Evolutionary conservation across 2,329 filamentous ascomycete genomes (phyloP), one percentile per base, ranked within the genome.

Genomic region (Aspergillus sp.): DNA sequence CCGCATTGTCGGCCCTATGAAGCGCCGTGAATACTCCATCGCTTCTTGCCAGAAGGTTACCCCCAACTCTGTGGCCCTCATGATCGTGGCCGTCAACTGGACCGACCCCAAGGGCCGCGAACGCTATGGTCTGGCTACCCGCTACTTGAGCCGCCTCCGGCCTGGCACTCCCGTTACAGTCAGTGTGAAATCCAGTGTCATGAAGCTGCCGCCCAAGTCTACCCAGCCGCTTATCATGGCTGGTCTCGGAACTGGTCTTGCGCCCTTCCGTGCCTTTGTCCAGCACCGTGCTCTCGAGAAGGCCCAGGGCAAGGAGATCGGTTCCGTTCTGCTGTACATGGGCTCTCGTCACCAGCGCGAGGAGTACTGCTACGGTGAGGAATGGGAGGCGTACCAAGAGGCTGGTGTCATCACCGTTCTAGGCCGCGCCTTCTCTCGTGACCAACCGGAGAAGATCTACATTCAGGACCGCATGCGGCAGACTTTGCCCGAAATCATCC

Each of bases 271-370:
- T 60, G 94, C 94, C 54, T 99, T 99, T 68, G 88, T 97, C 44
- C 94, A 99, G 77, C 94, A 99, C 78, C 93, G 94, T 52, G 94
- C 94, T 46, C 91, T 95, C 84, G 93, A 99, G 72, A 96, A 96
- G 79, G 87, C 90, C n/a, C 90, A 95, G 72, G 94, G 94, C 73
- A 92, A 95, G 78, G 86, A 94, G 53, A 96, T 99, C 61, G 94
- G 94, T 49, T 79, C 90, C 41, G 94, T 97, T 57, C 83, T 99
- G 49, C 79, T 99, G 54, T 99, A 97, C 81, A 93, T 99, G 79
- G 94, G 94, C 58, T 93, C 91, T 16, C 92, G 94, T 49, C 92
- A 96, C 81, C 91, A 96, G 79, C 90, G 92, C 60, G 94, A 99
- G 76, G 94, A 99, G 77, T 99, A 99, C 75, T 86, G 96, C 55